These are phyloP conservation scores for Actinomortierella ambigua DNA, from an alignment of 371 early-diverging fungal genomes.

Conservation along the genomic window DNA sequence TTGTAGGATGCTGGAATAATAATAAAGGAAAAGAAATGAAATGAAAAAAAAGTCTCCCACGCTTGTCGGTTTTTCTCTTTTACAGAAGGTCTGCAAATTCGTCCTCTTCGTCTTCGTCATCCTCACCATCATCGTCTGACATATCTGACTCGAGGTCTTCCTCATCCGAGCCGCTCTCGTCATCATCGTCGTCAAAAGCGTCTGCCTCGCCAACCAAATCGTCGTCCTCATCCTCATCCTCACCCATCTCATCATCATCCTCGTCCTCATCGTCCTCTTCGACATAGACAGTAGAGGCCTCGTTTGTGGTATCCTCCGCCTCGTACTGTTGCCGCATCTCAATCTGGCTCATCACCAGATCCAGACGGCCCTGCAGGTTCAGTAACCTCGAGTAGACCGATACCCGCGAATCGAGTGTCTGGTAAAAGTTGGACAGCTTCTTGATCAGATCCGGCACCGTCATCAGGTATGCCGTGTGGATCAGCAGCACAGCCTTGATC, in stretches of 20 bases:
- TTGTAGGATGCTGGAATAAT: background rate
- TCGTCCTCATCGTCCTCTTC: slow-evolving; percentile 64
- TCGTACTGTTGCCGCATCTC: slow-evolving; percentile 56
- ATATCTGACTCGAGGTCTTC: slow-evolving; percentile 40
- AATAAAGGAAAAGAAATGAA: background rate
- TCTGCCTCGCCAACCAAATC: slow-evolving; percentile 49
- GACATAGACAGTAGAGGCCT: slow-evolving; percentile 56
- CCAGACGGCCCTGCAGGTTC: slow-evolving; percentile 77
- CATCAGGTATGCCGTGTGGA: slow-evolving; percentile 77
- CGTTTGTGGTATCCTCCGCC: slow-evolving; percentile 49
- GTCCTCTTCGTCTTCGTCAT: slow-evolving; percentile 16
- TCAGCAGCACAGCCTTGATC: slow-evolving; percentile 72
- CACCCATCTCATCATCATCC: slow-evolving; percentile 38
- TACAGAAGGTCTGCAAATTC: slow-evolving; percentile 2
- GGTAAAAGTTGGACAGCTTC: slow-evolving; percentile 72
- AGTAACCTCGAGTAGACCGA: slow-evolving; percentile 66
- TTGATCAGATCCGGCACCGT: slow-evolving; percentile 69
- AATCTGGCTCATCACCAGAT: slow-evolving; percentile 76
- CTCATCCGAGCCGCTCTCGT: slow-evolving; percentile 14
- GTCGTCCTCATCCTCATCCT: slow-evolving; percentile 45
- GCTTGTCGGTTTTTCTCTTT: no score
- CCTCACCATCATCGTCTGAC: slow-evolving; percentile 41
- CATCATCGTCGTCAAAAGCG: slow-evolving; percentile 44
- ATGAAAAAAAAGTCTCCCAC: slow-evolving; percentile 8
- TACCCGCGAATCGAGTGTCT: slow-evolving; percentile 69